Percentiles rank a stretch among this genome's conserved stretches.
Evolutionary conservation across 2,329 filamentous ascomycete species (phyloP).

Genomic region (Verticillium dahliae): DNA sequence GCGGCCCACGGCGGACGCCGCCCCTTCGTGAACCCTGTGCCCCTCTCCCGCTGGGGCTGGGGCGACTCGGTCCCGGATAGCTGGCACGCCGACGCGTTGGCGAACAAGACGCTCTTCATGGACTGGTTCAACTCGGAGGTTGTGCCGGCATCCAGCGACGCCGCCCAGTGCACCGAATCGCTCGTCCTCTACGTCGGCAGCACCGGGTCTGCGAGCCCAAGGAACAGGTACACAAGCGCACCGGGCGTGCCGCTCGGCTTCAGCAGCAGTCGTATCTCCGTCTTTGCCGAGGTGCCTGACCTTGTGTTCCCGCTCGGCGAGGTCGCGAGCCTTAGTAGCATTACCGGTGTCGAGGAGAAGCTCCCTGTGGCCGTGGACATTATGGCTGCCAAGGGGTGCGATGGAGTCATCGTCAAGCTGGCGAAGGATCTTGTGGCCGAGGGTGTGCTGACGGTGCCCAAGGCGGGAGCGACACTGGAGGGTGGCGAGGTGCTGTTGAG

Average conservation of each 20-base stretch:
- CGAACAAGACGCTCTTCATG: slow-evolving; percentile 23
- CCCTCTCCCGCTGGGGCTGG: slow-evolving; percentile 26
- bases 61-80: slow-evolving; percentile 19
- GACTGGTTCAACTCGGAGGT: slow-evolving; percentile 24
- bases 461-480: slow-evolving; percentile 27
- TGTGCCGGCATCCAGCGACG: slow-evolving; percentile 5
- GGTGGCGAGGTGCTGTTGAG: slow-evolving; percentile 17
- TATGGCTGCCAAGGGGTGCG: slow-evolving; percentile 53
- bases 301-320: slow-evolving; percentile 35
- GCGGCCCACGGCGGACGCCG: slow-evolving; percentile 23
- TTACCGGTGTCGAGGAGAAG: slow-evolving; percentile 39
- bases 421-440: slow-evolving; percentile 42
- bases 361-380: slow-evolving; percentile 53
- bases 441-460: slow-evolving; percentile 38
- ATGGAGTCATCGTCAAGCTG: slow-evolving; percentile 49
- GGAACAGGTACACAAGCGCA: slow-evolving; percentile 23
- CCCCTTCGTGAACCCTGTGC: slow-evolving; percentile 29
- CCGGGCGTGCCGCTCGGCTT: slow-evolving; percentile 43
- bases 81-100: slow-evolving; percentile 16
- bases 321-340: slow-evolving; percentile 20
- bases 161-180: slow-evolving; percentile 21
- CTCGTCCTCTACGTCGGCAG: slow-evolving; percentile 20
- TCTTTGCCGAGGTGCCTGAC: slow-evolving; percentile 31
- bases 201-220: slow-evolving; percentile 5
- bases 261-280: slow-evolving; percentile 23